Evolutionary conservation across 1,284 basidiomycete species (phyloP).

Genomic region (Schizophyllum amplum): DNA sequence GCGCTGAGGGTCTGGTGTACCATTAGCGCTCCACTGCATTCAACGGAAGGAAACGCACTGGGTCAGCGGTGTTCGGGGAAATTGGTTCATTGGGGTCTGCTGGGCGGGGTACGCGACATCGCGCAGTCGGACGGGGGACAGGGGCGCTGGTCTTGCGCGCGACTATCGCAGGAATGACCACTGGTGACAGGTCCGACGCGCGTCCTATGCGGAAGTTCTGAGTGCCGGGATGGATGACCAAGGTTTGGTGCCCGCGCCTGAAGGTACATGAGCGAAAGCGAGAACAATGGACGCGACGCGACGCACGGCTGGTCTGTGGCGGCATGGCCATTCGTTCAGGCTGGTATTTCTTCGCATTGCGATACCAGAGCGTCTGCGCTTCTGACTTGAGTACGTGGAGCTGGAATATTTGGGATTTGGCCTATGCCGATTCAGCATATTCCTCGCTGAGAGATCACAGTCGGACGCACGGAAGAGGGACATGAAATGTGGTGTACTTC

Average conservation of each 20-base stretch:
- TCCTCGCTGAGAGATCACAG: too few species aligned
- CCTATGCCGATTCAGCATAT: background rate
- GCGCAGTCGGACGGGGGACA: conserved; percentile 25
- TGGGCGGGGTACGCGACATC: conserved; percentile 13
- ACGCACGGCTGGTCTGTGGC: conserved; percentile 31
- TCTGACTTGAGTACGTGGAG: conserved; percentile 69
- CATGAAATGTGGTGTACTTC: conserved; percentile 72
- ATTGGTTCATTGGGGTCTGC: background rate
- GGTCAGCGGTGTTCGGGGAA: conserved; percentile 6
- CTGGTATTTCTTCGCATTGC: conserved; percentile 50
- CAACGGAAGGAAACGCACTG: background rate
- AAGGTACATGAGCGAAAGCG: conserved; percentile 11
- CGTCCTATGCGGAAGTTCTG: conserved; percentile 81
- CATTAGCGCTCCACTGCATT: background rate
- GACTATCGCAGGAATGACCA: conserved; percentile 70
- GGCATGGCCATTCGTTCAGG: conserved; percentile 30
- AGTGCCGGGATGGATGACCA: conserved; percentile 95
- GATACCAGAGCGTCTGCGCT: conserved; percentile 60
- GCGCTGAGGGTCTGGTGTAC: background rate
- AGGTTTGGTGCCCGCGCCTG: conserved; percentile 62
- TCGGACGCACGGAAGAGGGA: too few species aligned
- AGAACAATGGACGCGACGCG: conserved; percentile 22
- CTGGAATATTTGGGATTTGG: conserved; percentile 11
- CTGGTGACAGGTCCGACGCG: conserved; percentile 81
- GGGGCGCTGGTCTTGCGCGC: conserved; percentile 52